A percentile compares a stretch with the other conserved stretches of the same genome.
These are phyloP conservation scores for Eucalyptus polyanthemos DNA, from an alignment of 345 rosid species.

Conservation along the genomic window DNA sequence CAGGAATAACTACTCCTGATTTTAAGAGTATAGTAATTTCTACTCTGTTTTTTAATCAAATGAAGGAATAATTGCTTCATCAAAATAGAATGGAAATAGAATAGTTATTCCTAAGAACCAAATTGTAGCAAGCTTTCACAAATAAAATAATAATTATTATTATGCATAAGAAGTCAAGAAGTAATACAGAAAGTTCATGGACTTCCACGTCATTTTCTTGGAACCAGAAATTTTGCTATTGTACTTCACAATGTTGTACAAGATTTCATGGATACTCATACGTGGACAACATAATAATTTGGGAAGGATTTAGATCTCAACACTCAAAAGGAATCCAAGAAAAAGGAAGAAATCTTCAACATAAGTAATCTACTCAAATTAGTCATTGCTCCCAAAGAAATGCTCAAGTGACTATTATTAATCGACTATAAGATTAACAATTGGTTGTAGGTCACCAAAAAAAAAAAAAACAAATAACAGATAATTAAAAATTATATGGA, in stretches of 20 bases:
- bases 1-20: too few relatives aligned
- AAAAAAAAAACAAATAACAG: too few relatives aligned
- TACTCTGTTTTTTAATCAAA: too few relatives aligned
- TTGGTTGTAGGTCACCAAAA: too few relatives aligned
- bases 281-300: rapidly evolving
- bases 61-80: too few relatives aligned
- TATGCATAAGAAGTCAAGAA: too few relatives aligned
- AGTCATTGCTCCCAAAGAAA: neutral
- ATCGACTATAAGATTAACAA: too few relatives aligned
- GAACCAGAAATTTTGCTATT: neutral
- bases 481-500: too few relatives aligned
- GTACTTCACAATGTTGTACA: neutral
- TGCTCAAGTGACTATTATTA: too few relatives aligned
- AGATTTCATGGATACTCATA: neutral
- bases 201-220: neutral
- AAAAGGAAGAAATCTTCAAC: neutral
- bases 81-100: neutral
- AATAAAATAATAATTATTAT: too few relatives aligned
- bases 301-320: neutral
- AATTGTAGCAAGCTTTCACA: neutral
- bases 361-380: neutral
- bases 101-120: neutral
- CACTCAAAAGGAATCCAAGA: neutral
- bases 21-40: too few relatives aligned
- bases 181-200: neutral